Base-by-base conservation (phyloP, 2,329 filamentous ascomycete genomes). In the Colletotrichum eremochloae region DNA sequence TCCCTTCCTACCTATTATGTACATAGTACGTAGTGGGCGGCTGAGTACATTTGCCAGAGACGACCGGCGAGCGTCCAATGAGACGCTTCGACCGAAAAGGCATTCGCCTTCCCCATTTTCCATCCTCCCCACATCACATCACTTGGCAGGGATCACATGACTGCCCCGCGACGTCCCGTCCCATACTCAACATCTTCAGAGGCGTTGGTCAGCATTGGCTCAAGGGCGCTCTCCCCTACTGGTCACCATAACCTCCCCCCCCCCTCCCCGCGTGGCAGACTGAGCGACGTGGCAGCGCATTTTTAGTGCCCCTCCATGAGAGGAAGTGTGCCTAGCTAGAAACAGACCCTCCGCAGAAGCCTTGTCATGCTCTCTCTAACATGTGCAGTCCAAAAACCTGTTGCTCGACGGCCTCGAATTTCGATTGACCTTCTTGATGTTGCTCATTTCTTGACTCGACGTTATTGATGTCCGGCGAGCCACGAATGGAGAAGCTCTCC, bases 221-320 rank as follows among this genome's bases (percentile, higher is more conserved):
- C 29, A 20, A 63, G 18, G 33, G 60, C 3, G 11, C 29, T 6
- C 31, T 20, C 9, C n/a, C 31, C 42, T 6, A 3, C 63, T 67
- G 40, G 40, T 15, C 36, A 50, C 40, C 56, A n/a, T 42, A 33
- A 29, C 1, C 20, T 20, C n/a, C 5, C 48, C 48, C 63, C 56
- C 68, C 68, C 64, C 52, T 46, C 24, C 24, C 24, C 24, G 1
- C 50, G 55, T 36, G 44, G 60, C 52, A 65, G 29, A 60, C 29
- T 69, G 65, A 69, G 66, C 69, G 69, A 72, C 69, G 69, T 72
- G 69, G 69, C 69, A 69, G 42, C 69, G 69, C 67, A 61, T 61
- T 60, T 55, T 48, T 72, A 69, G 69, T 72, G 66, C 42, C 31
- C 33, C 33, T 33, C 61, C 60, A 56, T 60, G 33, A 29, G 58